Evolutionary conservation across 352 stramenopile genomes (phyloP), one percentile per base, ranked within the genome.

Genomic region (Phytopythium aichiense): DNA sequence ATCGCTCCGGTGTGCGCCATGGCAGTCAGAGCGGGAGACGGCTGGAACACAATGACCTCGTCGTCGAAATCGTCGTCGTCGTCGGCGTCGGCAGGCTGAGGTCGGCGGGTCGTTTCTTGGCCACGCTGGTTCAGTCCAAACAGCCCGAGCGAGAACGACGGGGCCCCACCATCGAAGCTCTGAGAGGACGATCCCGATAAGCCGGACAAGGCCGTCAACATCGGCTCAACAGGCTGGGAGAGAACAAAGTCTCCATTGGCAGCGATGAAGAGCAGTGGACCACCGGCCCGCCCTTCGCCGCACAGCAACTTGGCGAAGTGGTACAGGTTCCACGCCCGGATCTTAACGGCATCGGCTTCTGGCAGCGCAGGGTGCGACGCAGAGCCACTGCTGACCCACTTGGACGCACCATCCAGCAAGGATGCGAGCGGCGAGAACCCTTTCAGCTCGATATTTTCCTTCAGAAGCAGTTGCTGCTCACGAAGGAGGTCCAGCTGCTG

Each of bases 1-100:
- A 23, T 84, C 56, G 56, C 62, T 18, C 64, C 64, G 33, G 57
- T 52, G 4, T 60, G 61, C 22, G 67, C 42, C 61, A 76, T 68
- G 13, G 60, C 65, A 37, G 51, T 66, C 33, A 87, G 50, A 6
- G 65, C 71, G 23, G 77, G 71, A 8, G 80, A 84, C 20, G 85
- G 85, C 64, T 87, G 80, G 67, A 86, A 94, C 25, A 94, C 81
- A 58, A 94, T 94, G 51, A 94, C 84, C 67, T 94, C 85, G 60
- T 92, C 85, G 52, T 92, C 83, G 62, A 92, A 85, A 25, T 94
- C 78, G 42, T 92, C 85, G n/a, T 87, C 81, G 0, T 80, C 76
- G 40, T 85, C 76, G 18, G 67, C 64, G 18, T 56, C 63, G 49
- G 60, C 60, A 3, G 51, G 38, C 49, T 53, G 28, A 20, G 53